phyloP scores from a whole-genome alignment of 164 flowering plant genomes.

The Nymphaea colorata region DNA sequence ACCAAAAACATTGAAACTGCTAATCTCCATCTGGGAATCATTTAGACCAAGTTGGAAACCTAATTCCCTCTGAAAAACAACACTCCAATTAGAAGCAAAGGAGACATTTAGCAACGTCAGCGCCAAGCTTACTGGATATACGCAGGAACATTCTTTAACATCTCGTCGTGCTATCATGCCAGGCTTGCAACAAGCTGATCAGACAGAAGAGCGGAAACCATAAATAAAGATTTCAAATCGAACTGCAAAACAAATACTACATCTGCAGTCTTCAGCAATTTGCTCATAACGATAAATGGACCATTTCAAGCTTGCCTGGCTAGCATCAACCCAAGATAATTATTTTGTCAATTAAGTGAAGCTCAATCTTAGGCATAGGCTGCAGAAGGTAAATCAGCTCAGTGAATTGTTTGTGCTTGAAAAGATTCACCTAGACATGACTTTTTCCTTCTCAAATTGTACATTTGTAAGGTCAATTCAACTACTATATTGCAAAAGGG shows the following conservation, averaged over 20 bases:
- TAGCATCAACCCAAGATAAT: background rate
- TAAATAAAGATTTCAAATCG: background rate
- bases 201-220: background rate
- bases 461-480: no score
- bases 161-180: conserved; percentile 66
- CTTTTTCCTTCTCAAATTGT: no score
- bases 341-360: background rate
- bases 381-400: background rate
- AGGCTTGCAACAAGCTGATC: conserved; percentile 16
- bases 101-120: conserved; percentile 76
- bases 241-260: background rate
- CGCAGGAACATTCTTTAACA: conserved; percentile 68
- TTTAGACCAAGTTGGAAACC: conserved; percentile 62
- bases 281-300: background rate
- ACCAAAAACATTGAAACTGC: conserved; percentile 62
- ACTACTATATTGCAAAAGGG: no score
- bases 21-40: conserved; percentile 65
- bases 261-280: background rate
- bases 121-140: conserved; percentile 83
- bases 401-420: no score
- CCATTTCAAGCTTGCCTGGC: no score
- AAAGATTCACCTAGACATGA: no score
- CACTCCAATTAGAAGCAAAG: conserved; percentile 60
- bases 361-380: background rate
- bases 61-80: conserved; percentile 46